Percentiles rank a stretch among this genome's conserved stretches.
phyloP scores from a whole-genome alignment of 2,329 filamentous ascomycete species.

The Penicillium sp. region DNA sequence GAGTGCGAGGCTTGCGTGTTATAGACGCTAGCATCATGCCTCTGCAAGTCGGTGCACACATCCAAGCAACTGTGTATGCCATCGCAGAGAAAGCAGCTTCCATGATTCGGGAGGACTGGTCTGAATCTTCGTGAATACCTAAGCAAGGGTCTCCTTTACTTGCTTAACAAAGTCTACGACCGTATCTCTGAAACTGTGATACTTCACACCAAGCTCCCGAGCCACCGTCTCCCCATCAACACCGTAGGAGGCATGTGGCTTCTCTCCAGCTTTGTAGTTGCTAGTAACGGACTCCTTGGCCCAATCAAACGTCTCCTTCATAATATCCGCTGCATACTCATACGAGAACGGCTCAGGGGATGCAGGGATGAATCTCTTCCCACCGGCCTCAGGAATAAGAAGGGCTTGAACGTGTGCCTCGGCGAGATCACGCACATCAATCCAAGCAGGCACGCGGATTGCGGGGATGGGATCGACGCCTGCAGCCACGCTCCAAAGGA shows the following conservation, averaged over 20 bases:
- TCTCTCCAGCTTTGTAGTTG: constrained; percentile 40
- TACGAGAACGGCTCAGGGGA: constrained; percentile 52
- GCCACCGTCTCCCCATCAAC: constrained; percentile 47
- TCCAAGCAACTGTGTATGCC: constrained; percentile 36
- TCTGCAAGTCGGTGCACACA: constrained; percentile 31
- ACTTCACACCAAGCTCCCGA: constrained; percentile 44
- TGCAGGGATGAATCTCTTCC: constrained; percentile 43
- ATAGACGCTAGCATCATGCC: constrained; percentile 42
- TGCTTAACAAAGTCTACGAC: constrained; percentile 19
- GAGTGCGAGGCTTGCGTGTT: constrained; percentile 38
- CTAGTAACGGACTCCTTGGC: constrained; percentile 33
- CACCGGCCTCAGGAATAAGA: constrained; percentile 34
- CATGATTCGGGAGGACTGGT: constrained; percentile 20
- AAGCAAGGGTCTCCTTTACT: constrained; percentile 9
- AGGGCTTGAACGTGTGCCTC: constrained; percentile 49
- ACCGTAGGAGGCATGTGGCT: constrained; percentile 35
- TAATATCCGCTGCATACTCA: constrained; percentile 46
- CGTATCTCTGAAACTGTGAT: constrained; percentile 26
- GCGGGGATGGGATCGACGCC: constrained; percentile 42
- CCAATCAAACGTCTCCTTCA: constrained; percentile 45
- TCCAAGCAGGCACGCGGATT: constrained; percentile 37
- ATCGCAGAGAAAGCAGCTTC: constrained; percentile 30
- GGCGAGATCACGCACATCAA: constrained; percentile 52
- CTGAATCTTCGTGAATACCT: background rate
- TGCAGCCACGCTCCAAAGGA: constrained; percentile 45